Conservation (phyloP, 805 yeast species). For the Candida pini region DNA sequence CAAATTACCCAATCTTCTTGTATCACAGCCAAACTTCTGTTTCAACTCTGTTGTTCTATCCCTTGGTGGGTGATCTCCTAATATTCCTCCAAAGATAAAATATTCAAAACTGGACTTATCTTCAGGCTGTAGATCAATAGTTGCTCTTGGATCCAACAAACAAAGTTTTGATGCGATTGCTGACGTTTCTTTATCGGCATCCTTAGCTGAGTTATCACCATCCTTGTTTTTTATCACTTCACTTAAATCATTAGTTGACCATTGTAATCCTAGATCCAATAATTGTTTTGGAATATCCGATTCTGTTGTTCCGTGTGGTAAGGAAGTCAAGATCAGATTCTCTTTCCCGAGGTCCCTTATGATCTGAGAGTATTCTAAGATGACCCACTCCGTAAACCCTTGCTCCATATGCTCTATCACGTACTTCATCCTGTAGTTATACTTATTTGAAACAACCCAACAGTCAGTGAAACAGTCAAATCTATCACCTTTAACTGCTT, state of each 20-base stretch:
- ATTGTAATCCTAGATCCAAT: conserved; percentile 59
- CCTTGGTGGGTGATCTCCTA: conserved; percentile 90
- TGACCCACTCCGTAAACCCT: conserved; percentile 96
- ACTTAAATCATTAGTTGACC: conserved; percentile 73
- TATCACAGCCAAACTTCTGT: conserved; percentile 72
- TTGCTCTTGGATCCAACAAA: conserved; percentile 85
- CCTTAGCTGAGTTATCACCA: no score
- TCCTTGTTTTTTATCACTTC: conserved; percentile 45
- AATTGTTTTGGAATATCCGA: conserved; percentile 60
- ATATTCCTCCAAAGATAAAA: conserved; percentile 93
- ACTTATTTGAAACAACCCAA: no score
- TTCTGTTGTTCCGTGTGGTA: conserved; percentile 58
- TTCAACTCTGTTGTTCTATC: conserved; percentile 91
- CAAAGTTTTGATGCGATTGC: conserved; percentile 71
- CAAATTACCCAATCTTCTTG: conserved; percentile 78
- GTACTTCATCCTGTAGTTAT: conserved; percentile 73
- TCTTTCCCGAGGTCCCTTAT: conserved; percentile 75
- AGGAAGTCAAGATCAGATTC: conserved; percentile 70
- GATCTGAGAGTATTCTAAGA: conserved; percentile 78
- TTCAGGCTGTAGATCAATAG: conserved; percentile 61
- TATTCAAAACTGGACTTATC: conserved; percentile 69
- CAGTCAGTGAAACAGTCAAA: no score
- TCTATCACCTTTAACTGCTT: no score
- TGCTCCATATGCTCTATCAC: conserved; percentile 96
- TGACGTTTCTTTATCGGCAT: conserved; percentile 34